Evolutionary conservation across 257 asterid genomes (phyloP), one percentile per base, ranked within the genome.

Genomic region (Jasminum sambac): DNA sequence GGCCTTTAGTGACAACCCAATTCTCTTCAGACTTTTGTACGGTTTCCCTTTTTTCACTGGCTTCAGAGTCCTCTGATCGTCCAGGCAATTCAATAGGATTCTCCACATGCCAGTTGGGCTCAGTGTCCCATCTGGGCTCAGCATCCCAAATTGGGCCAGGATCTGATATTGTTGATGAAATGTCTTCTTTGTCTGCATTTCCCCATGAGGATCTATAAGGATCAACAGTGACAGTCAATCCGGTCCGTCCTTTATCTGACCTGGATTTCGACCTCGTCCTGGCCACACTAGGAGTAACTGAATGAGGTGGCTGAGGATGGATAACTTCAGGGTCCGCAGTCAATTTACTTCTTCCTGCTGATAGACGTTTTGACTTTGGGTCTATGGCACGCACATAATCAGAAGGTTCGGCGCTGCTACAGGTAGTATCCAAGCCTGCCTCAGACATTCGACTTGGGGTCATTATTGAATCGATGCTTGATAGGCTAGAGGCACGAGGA

Each of bases 81-180:
- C 88, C 92, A 1, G 92, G 91, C 78, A 89, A 82, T 80, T 94
- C 97, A 62, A 86, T 79, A 62, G 86, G 90, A 76, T 86, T 86
- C 59, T 89, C 97, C 6, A 76, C 72, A 40, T 76, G 82, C 91
- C 94, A 85, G 66, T 76, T 79, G 34, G 90, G 86, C 73, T 91
- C 99, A 13, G 86, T 72, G 71, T 91, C 99, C 99, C 99, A 94
- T 63, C 93, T 88, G 12, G 99, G 99, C 82, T 91, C 99, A 24
- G 98, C 79, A 77, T 94, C 98, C 99, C 99, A 94, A 68, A 94
- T 86, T 14, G 99, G 99, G 41, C 97, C 98, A 0, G 99, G 99
- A 81, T 94, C 99, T 2, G 99, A 94, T 79, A 94, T 78, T 23
- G 99, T 94, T n/a, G 99, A 94, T 55, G 95, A 94, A 68, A 89